Percentiles rank a stretch among this genome's conserved stretches.
Conservation (phyloP, 164 flowering plant genomes). For the Vitis vinifera region DNA sequence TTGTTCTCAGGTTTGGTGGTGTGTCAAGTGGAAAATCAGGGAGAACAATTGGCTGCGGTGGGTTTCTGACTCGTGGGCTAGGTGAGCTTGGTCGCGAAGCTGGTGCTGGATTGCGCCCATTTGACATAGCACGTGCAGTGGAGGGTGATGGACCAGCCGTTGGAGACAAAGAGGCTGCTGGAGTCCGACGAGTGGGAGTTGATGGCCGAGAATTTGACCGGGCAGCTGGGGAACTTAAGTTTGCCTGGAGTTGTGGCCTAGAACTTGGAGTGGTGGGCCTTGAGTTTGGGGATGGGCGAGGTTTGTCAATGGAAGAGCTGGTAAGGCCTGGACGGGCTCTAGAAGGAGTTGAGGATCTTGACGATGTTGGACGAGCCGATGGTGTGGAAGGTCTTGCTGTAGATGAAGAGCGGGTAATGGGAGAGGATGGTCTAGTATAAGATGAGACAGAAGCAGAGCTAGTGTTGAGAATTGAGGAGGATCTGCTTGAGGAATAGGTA, state of each 20-base stretch:
- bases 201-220: slow-evolving; percentile 76
- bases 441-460: slow-evolving; percentile 92
- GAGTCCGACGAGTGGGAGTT: slow-evolving; percentile 76
- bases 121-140: slow-evolving; percentile 50
- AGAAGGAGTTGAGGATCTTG: slow-evolving; percentile 76
- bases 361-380: slow-evolving; percentile 50
- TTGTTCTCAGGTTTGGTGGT: slow-evolving; percentile 91
- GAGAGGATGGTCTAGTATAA: slow-evolving; percentile 78
- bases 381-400: slow-evolving; percentile 71
- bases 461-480: slow-evolving; percentile 70
- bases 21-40: slow-evolving; percentile 86
- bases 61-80: slow-evolving; percentile 54
- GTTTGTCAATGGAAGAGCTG: slow-evolving; percentile 47
- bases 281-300: slow-evolving; percentile 51
- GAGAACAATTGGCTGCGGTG: slow-evolving; percentile 67
- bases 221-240: slow-evolving; percentile 37
- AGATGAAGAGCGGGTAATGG: slow-evolving; percentile 61
- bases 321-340: slow-evolving; percentile 52
- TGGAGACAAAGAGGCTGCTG: slow-evolving; percentile 47
- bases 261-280: slow-evolving; percentile 89
- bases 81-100: slow-evolving; percentile 83
- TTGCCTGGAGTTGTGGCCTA: slow-evolving; percentile 63
- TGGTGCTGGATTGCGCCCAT: slow-evolving; percentile 51
- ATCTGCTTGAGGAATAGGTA: slow-evolving; percentile 52
- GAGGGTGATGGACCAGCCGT: slow-evolving; percentile 44